Evolutionary conservation across 176 grass and related monocot genomes (phyloP), one percentile per base, ranked within the genome.

Genomic region (Triticum aestivum): DNA sequence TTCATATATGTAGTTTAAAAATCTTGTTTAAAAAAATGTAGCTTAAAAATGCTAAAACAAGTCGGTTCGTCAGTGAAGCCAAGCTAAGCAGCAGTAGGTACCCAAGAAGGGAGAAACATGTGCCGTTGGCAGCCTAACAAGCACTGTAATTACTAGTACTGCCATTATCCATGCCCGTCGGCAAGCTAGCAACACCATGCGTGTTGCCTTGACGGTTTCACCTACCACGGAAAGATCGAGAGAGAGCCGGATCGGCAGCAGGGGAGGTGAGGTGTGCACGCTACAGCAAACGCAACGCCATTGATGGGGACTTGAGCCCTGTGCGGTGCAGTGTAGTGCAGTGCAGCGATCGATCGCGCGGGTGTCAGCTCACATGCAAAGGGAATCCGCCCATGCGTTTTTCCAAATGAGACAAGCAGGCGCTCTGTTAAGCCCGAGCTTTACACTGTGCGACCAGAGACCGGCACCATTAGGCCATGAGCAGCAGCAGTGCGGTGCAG

Each of bases 351-450:
- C 63, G 78, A 54, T 54, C n/a, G 76, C 45, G 21, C 29, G 24
- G 8, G 27, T 15, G 58, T 83, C 61, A 65, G 81, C 81, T 87
- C 85, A 80, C 68, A 87, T 91, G 85, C 61, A 0, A 52, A 86
- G 44, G 71, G 78, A 84, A 87, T 80, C 84, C 54, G 11, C 13
- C 45, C 73, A 35, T 68, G 0, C 74, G 75, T 75, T 84, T 87
- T 84, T 84, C 75, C 81, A 80, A 83, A 84, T 80, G 89, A 87
- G 89, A 87, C 81, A 87, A 87, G 29, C 3, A 9, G 47, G 0
- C n/a, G 61, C 52, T 79, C 89, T 84, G 49, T 87, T 87, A 81
- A 76, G 69, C 61, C 73, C 3, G 51, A 34, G 80, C 81, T 87
- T 80, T 80, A 49, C 68, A 84, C 89, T 69, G 75, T 75, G 68